These are phyloP conservation scores for Mycosphaerella sp. DNA, from an alignment of 2,329 filamentous ascomycete genomes.

Conservation along the genomic window DNA sequence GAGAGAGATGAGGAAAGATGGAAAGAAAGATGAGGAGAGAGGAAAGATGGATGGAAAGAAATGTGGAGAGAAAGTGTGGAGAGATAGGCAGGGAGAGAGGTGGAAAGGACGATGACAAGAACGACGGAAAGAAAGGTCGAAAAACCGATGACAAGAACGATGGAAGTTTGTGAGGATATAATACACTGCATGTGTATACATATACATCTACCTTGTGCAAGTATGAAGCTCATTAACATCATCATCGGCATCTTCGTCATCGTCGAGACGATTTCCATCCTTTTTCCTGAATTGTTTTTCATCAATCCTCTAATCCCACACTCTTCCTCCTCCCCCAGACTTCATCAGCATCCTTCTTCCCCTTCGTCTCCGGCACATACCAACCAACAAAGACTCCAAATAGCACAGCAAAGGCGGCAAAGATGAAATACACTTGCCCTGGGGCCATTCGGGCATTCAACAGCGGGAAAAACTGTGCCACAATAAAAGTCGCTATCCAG, in stretches of 20 bases:
- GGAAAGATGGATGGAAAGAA: no score
- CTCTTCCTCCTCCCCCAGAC: conserved; percentile 68
- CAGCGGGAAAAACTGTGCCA: conserved; percentile 92
- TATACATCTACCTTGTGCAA: no score
- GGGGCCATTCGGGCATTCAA: conserved; percentile 71
- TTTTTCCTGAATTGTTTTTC: no score
- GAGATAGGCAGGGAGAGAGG: no score
- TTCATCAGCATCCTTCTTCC: conserved; percentile 75
- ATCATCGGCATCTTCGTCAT: neutral
- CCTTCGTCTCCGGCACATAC: conserved; percentile 77
- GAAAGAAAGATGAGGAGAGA: no score
- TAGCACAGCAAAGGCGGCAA: conserved; percentile 64
- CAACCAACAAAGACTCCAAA: conserved; percentile 65
- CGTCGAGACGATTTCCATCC: no score
- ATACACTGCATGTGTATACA: neutral
- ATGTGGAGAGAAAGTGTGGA: no score
- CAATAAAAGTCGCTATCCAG: conserved; percentile 83
- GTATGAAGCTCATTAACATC: neutral
- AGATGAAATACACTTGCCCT: conserved; percentile 88
- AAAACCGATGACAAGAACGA: no score
- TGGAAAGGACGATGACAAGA: no score
- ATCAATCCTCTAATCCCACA: conserved; percentile 16
- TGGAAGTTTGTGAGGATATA: no score
- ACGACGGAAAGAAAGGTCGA: no score
- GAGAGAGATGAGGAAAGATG: no score